Base-by-base conservation (phyloP, 371 early-diverging fungal genomes). In the Massospora cicadina region DNA sequence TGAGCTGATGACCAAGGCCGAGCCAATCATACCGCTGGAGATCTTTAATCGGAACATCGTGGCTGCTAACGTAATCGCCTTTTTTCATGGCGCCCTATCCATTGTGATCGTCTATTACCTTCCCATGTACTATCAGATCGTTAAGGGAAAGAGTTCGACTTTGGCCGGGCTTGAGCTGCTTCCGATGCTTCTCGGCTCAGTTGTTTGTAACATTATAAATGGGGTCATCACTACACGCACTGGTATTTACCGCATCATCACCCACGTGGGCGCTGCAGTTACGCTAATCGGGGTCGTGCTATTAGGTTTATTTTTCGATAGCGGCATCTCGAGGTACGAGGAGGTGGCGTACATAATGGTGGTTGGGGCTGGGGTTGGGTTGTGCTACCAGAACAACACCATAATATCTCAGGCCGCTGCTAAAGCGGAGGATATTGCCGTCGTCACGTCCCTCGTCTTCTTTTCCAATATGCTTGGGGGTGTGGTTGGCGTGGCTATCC, bases 81-180 rank as follows among this genome's bases (percentile, higher is more conserved):
- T 82, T 66, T 73, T 76, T 55, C 72, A 75, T 28, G 80, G 83
- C 17, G 69, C 75, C 54, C 70, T 71, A 17, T 78, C 80, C 72
- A 74, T 77, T 26, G 71, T 72, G 1, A 66, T 75, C 2, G 73
- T 82, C 62, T 84, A 81, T 66, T 84, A 79, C 64, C 68, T 74
- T 33, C 74, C 76, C 0, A 67, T 81, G 2, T 84, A 77, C 63
- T 80, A 79, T 54, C 73, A 75, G 63, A 80, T 89, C 30, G 86
- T 89, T 43, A 69, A 76, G 32, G 75, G 77, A 54, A 64, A 71
- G 1, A 67, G 76, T 3, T 77, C 86, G 0, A 84, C 81, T 0
- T 54, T 65, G 1, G 71, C 85, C 1, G 87, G 88, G 7, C 65
- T 87, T 12, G 70, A 79, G 61, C 69, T 80, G 33, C 69, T 85